A percentile compares a stretch with the other conserved stretches of the same genome.
phyloP scores from a whole-genome alignment of 768 basidiomycete species.

The Amanita jacksonii region DNA sequence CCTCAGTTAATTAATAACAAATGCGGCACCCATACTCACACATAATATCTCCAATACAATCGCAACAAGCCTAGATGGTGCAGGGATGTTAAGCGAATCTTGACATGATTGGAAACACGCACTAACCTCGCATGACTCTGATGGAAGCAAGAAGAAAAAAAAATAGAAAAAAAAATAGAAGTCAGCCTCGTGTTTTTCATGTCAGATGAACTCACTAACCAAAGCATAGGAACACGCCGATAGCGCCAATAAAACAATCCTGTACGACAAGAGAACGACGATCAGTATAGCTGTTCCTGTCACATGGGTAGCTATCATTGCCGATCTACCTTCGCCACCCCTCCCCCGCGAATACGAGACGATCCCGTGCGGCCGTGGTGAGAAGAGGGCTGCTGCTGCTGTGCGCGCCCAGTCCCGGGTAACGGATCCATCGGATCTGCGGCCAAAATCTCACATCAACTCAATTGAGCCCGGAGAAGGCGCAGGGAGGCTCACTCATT shows the following conservation, averaged over 20 bases:
- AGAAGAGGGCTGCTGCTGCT: no score
- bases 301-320: background rate
- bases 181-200: background rate
- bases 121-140: slow-evolving; percentile 6
- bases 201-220: background rate
- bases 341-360: slow-evolving; percentile 5
- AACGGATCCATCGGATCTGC: background rate
- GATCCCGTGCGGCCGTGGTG: background rate
- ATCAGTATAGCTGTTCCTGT: background rate
- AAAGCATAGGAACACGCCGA: slow-evolving; percentile 4
- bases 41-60: slow-evolving; percentile 1
- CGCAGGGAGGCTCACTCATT: slow-evolving; percentile 2
- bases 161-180: background rate
- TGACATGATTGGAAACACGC: background rate
- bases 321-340: slow-evolving; percentile 4
- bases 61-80: background rate
- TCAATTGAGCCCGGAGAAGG: no score
- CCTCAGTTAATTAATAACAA: no score
- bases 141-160: no score
- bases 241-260: background rate
- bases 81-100: background rate
- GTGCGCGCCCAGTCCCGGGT: background rate
- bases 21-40: no score
- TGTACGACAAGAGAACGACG: background rate
- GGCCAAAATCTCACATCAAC: no score